phyloP scores from a whole-genome alignment of 2,329 filamentous ascomycete genomes.

The Beauveria pseudobassiana region DNA sequence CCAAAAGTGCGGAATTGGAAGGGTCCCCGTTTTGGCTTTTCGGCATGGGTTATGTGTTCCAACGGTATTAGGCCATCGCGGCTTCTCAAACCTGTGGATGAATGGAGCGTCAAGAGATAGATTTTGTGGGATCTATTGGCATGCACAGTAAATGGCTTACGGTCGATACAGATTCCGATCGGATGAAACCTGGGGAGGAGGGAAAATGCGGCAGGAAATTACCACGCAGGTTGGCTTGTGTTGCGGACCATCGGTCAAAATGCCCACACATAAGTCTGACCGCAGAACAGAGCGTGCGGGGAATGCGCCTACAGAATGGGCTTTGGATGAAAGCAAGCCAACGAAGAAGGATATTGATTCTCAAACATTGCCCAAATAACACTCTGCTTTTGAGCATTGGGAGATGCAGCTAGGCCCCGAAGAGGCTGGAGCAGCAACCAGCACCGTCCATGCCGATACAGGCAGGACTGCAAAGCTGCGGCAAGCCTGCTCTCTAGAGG shows the following conservation, averaged over 20 bases:
- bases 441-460: neutral
- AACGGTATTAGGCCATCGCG: no score
- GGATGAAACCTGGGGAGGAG: neutral
- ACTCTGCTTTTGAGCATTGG: neutral
- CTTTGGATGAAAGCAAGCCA: neutral
- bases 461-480: neutral
- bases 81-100: no score
- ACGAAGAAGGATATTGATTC: no score
- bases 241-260: neutral
- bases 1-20: no score
- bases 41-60: no score
- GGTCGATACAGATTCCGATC: neutral
- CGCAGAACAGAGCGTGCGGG: neutral
- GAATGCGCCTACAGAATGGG: neutral
- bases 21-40: no score
- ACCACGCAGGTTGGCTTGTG: neutral
- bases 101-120: no score
- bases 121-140: no score
- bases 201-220: neutral
- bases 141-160: neutral
- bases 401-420: neutral
- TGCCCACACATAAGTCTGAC: neutral
- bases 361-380: neutral
- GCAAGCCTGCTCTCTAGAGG: neutral
- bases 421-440: neutral